Percentiles rank a stretch among this genome's conserved stretches.
These are phyloP conservation scores for Vigna angularis DNA, from an alignment of 306 rosid species.

Conservation along the genomic window DNA sequence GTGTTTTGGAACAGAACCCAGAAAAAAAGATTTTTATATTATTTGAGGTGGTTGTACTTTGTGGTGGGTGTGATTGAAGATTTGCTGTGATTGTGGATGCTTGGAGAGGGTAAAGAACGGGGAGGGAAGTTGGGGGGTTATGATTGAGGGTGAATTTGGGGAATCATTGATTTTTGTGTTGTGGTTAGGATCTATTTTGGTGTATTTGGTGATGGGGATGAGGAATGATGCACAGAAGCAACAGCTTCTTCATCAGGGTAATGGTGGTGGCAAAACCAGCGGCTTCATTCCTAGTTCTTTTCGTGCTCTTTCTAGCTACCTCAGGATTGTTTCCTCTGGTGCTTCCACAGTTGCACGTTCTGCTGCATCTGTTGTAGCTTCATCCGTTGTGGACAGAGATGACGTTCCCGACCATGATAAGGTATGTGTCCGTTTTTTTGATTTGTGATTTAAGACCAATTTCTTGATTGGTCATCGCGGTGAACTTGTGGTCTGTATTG, in stretches of 20 bases:
- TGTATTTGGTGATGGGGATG: constrained; percentile 78
- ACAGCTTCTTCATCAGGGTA: constrained; percentile 62
- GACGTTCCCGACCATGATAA: constrained; percentile 79
- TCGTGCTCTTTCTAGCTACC: constrained; percentile 85
- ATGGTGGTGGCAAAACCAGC: constrained; percentile 63
- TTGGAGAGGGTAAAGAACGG: constrained; percentile 46
- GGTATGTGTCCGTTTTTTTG: constrained; percentile 53
- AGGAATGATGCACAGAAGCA: constrained; percentile 82
- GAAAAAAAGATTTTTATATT: constrained; percentile 23
- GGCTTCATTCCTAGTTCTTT: constrained; percentile 84
- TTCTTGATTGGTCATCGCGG: constrained; percentile 11
- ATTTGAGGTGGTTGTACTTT: constrained; percentile 42
- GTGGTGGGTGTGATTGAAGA: constrained; percentile 49
- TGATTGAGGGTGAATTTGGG: constrained; percentile 65
- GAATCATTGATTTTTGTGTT: constrained; percentile 58
- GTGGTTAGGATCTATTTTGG: constrained; percentile 56
- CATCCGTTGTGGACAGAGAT: constrained; percentile 84
- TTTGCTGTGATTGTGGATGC: constrained; percentile 48
- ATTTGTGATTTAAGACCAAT: constrained; percentile 18
- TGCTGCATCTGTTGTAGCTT: constrained; percentile 92
- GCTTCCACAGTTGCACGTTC: constrained; percentile 96
- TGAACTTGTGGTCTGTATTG: constrained; percentile 16
- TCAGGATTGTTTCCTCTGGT: constrained; percentile 87
- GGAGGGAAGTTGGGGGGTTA: constrained; percentile 67
- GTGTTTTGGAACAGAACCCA: constrained; percentile 22